Conservation (phyloP, 164 flowering plant species). For the Dillenia suffruticosa region DNA sequence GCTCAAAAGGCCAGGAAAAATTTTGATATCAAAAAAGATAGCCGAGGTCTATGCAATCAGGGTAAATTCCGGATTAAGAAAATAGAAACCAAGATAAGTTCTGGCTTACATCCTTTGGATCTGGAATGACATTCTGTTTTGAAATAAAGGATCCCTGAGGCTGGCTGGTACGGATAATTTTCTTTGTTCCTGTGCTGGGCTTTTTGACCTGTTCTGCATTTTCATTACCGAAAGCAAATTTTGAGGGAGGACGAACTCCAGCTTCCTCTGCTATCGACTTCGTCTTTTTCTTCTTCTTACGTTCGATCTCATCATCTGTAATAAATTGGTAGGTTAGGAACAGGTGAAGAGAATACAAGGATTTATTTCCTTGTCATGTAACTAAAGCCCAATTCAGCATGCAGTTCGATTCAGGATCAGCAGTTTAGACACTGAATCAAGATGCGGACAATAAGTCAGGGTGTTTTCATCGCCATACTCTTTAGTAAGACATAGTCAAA, state of each 20-base stretch:
- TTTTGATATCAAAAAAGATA: background rate
- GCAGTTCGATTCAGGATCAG: no score
- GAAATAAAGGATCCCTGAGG: constrained; percentile 39
- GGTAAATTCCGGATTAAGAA: background rate
- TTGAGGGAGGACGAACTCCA: constrained; percentile 22
- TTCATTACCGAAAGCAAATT: constrained; percentile 31
- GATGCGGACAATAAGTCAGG: no score
- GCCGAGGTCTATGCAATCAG: no score
- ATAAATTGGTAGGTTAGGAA: background rate
- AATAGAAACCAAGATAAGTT: no score
- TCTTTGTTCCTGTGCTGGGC: constrained; percentile 26
- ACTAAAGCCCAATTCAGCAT: no score
- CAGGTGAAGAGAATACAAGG: no score
- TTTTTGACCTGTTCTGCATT: constrained; percentile 36
- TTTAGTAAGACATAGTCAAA: no score
- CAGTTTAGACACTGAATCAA: no score
- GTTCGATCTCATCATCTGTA: constrained; percentile 69
- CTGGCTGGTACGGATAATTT: constrained; percentile 19
- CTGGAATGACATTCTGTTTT: constrained; percentile 27
- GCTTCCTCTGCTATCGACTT: constrained; percentile 26
- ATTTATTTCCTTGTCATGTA: no score
- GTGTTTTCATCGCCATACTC: no score
- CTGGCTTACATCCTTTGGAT: constrained; percentile 38
- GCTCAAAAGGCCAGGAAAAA: background rate
- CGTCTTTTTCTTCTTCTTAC: constrained; percentile 65